Conservation (phyloP, 2,329 filamentous ascomycete genomes). For the Podosphaera fusca region DNA sequence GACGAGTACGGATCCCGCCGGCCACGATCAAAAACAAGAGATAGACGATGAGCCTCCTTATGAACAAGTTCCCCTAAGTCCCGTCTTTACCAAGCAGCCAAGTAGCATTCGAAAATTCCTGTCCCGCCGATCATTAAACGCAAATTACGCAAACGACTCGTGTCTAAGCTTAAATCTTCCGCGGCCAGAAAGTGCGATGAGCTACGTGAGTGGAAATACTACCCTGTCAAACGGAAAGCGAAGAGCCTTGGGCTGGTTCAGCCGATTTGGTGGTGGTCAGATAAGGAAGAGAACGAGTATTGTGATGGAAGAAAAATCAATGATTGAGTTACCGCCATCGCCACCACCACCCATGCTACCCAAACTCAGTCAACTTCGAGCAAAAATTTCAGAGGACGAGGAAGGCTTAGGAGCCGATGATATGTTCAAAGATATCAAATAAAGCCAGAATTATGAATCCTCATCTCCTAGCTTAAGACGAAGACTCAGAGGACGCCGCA, state of each 20-base stretch:
- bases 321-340: conserved; percentile 4
- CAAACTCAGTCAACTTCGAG: conserved; percentile 15
- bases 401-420: conserved; percentile 15
- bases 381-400: conserved; percentile 12
- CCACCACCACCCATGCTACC: conserved; percentile 16
- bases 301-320: conserved; percentile 11
- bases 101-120: conserved; percentile 18
- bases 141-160: conserved; percentile 13
- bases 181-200: conserved; percentile 13
- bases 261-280: conserved; percentile 4
- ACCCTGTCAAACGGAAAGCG: conserved; percentile 9
- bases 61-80: conserved; percentile 9
- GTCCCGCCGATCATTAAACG: conserved; percentile 16
- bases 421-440: conserved; percentile 18
- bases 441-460: conserved; percentile 1
- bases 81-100: conserved; percentile 13
- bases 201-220: conserved; percentile 6
- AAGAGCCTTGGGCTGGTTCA: conserved; percentile 15
- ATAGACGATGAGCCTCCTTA: not conserved
- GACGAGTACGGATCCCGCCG: conserved; percentile 4
- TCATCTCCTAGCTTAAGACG: too few species aligned
- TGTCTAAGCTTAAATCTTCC: conserved; percentile 10
- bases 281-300: conserved; percentile 10
- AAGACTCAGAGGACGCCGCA: too few species aligned
- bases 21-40: not conserved